Conservation (phyloP, 768 basidiomycete species). For the Trametes villosa region DNA sequence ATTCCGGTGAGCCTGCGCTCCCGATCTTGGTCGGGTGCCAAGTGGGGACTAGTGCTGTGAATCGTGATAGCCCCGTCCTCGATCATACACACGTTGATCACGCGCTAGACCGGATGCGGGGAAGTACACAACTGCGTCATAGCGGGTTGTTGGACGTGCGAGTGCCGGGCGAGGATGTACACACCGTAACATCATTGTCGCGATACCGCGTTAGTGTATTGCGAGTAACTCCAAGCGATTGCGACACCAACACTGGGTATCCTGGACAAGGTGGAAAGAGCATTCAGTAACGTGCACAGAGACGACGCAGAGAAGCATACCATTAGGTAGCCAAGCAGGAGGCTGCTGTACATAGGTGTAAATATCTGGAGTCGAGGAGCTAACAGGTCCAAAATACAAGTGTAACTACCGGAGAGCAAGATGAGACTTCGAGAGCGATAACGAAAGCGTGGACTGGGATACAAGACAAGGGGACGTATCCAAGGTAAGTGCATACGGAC, state of each 20-base stretch:
- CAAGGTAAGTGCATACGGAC: not conserved
- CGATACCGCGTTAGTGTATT: not conserved
- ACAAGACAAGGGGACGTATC: not conserved
- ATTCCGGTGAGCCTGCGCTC: too few relatives aligned
- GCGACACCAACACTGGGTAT: not conserved
- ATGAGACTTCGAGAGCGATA: not conserved
- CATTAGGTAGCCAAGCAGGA: not conserved
- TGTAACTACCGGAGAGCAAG: not conserved
- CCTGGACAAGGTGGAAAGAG: not conserved
- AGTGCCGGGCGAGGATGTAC: not conserved
- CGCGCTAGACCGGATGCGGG: not conserved
- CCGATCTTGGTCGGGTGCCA: not conserved
- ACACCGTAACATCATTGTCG: not conserved
- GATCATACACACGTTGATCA: not conserved
- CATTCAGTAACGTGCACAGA: too few relatives aligned
- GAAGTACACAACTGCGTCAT: constrained; percentile 6
- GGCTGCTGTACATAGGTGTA: not conserved
- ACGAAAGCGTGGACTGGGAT: too few relatives aligned
- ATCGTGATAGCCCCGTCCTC: not conserved
- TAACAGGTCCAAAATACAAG: too few relatives aligned
- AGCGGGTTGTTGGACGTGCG: not conserved
- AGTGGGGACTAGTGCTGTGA: not conserved
- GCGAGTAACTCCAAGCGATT: too few relatives aligned
- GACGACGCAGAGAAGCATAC: too few relatives aligned
- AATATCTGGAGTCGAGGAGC: too few relatives aligned